Base-by-base conservation (phyloP, 768 basidiomycete species). In the Tubosaeta brunneosetosa region DNA sequence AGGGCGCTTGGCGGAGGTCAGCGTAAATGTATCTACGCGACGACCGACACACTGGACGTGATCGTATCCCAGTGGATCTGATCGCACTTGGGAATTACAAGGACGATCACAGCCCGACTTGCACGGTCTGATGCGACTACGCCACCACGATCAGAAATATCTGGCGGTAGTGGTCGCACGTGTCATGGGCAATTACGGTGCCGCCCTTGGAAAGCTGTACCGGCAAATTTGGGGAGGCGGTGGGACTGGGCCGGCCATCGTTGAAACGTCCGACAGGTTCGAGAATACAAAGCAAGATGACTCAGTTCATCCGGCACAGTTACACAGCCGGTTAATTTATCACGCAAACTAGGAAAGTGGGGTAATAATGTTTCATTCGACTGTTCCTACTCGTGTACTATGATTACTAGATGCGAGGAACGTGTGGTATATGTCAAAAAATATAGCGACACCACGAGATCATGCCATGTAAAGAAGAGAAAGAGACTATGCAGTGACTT, bases 371-470 rank as follows among this genome's bases (percentile, higher is more conserved):
- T 51, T 27, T 38, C 26, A 41, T 57, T 52, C 33, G 7, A 36
- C 46, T 26, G 10, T 17, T 45, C 17, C 14, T 47, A 36, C 11
- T 37, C 29, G 26, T 38, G 13, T 31, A 40, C 17, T 31, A 40
- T 11, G 10, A 31, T 19, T 51, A 44, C 33, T 29, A 52, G 45
- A 51, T 50, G 47, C 44, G 17, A 63, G 50, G 2, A 38, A 46
- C 29, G 34, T 60, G 68, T 64, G 66, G 66, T 58, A 65, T 62
- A 55, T 59, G 65, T 65, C 59, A 57, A 56, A 68, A 70, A 70
- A 68, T 67, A 70, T 65, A 56, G 55, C 53, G 65, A 69, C 65
- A 69, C 66, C 64, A 70, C 69, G 37, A 34, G 43, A 44, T 44
- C 13, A 31, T n/a, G 22, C 29, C 13, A 31, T 42, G 13, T 13